Conservation (phyloP, 73 alveolate genomes). For the Urostyla sp. region DNA sequence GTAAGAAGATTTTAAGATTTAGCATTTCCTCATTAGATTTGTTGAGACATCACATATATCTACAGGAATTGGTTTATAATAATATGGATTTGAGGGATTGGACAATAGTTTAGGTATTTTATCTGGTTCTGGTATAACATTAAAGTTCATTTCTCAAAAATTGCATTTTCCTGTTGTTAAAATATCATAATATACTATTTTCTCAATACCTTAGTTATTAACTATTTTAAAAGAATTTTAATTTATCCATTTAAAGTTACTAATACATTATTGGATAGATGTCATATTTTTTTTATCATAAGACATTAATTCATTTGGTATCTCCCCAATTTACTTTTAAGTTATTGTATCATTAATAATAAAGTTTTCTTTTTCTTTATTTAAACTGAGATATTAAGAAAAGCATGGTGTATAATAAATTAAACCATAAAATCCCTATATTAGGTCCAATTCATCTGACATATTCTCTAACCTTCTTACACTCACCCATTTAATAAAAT, state of each 20-base stretch:
- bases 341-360: conserved; percentile 14
- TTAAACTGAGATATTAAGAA: neutral
- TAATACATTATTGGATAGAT: neutral
- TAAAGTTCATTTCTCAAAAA: conserved; percentile 27
- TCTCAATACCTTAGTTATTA: conserved; percentile 46
- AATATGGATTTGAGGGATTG: no score
- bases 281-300: neutral
- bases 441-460: no score
- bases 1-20: conserved; percentile 13
- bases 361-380: neutral
- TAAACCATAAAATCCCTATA: no score
- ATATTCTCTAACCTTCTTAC: neutral
- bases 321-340: neutral
- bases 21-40: conserved; percentile 34
- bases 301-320: conserved; percentile 17
- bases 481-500: neutral
- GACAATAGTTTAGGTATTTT: no score
- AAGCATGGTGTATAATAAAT: neutral
- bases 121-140: conserved; percentile 1
- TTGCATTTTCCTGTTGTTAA: neutral
- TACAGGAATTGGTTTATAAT: no score
- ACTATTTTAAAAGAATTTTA: conserved; percentile 9
- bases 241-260: neutral
- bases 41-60: no score
- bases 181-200: conserved; percentile 4